These are phyloP conservation scores for Yamadazyma phyllophila DNA, from an alignment of 805 yeast genomes.

Conservation along the genomic window DNA sequence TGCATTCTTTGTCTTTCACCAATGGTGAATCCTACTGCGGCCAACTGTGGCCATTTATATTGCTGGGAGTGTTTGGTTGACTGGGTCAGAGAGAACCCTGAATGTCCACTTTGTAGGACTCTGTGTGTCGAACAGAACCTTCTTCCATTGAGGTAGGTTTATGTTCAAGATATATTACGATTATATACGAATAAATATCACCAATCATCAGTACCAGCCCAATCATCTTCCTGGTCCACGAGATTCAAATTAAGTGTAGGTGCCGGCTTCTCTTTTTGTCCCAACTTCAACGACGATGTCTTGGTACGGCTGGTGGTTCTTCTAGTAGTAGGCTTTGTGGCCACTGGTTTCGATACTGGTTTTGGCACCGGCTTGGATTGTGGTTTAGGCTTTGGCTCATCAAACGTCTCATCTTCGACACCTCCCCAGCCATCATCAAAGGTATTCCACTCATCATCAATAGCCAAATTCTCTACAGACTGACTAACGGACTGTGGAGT, in stretches of 20 bases:
- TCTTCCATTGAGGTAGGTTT: conserved; percentile 47
- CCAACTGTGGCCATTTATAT: conserved; percentile 88
- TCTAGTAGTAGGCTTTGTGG: conserved; percentile 4
- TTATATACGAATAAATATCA: conserved; percentile 4
- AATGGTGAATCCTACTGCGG: conserved; percentile 80
- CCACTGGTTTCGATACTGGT: background rate
- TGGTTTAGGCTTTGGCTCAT: conserved; percentile 5
- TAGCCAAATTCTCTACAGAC: conserved; percentile 2
- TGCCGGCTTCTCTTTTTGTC: conserved; percentile 18
- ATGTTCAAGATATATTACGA: background rate
- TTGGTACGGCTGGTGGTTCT: conserved; percentile 4
- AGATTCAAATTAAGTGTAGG: conserved; percentile 28
- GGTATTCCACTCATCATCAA: conserved; percentile 22
- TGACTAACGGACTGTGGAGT: background rate
- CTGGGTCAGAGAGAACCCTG: conserved; percentile 85
- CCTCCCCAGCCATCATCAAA: conserved; percentile 29
- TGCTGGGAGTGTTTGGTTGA: conserved; percentile 90
- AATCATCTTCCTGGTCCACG: conserved; percentile 26
- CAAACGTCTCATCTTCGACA: conserved; percentile 5
- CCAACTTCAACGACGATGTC: conserved; percentile 22
- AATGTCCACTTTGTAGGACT: conserved; percentile 90
- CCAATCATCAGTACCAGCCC: conserved; percentile 28
- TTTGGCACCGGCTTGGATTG: conserved; percentile 1
- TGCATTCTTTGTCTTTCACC: conserved; percentile 83
- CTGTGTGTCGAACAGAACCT: conserved; percentile 60